Percentiles rank a stretch among this genome's conserved stretches.
phyloP scores from a whole-genome alignment of 805 yeast genomes.

The Yarrowia sp. region DNA sequence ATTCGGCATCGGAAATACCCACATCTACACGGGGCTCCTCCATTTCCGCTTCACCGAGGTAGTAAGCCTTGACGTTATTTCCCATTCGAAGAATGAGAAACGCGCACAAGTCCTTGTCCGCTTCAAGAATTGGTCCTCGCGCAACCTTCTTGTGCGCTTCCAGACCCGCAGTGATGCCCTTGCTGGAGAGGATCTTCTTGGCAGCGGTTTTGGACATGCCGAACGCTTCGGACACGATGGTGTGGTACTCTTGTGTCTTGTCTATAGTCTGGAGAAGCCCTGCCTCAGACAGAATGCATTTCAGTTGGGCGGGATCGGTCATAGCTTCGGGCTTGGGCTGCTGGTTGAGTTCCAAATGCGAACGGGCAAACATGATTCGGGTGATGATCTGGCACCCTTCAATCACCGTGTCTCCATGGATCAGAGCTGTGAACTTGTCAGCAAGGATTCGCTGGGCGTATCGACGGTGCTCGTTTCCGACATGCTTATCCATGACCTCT shows the following conservation, averaged over 20 bases:
- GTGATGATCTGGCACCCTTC: conserved; percentile 62
- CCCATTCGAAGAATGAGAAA: conserved; percentile 72
- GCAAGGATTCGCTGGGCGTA: conserved; percentile 78
- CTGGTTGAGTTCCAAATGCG: conserved; percentile 43
- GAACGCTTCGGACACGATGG: conserved; percentile 49
- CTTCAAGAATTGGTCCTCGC: conserved; percentile 44
- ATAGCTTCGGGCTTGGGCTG: conserved; percentile 39
- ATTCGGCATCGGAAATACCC: background rate
- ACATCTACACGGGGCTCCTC: background rate
- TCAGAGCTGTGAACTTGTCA: conserved; percentile 75
- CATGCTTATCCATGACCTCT: conserved; percentile 52
- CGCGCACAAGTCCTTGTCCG: conserved; percentile 55
- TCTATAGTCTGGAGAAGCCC: conserved; percentile 48
- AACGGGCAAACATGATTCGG: conserved; percentile 61
- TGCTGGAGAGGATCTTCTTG: conserved; percentile 58
- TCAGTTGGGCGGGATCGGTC: conserved; percentile 43
- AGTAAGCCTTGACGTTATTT: conserved; percentile 43
- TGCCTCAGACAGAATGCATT: conserved; percentile 57
- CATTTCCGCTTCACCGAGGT: background rate
- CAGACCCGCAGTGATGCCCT: conserved; percentile 74
- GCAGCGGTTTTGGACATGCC: conserved; percentile 52
- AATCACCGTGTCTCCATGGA: conserved; percentile 79
- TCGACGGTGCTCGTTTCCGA: conserved; percentile 57
- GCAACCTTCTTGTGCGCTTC: background rate
- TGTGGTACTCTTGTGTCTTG: conserved; percentile 43